A percentile compares a stretch with the other conserved stretches of the same genome.
phyloP scores from a whole-genome alignment of 345 rosid genomes.

The Lepidium didymum region DNA sequence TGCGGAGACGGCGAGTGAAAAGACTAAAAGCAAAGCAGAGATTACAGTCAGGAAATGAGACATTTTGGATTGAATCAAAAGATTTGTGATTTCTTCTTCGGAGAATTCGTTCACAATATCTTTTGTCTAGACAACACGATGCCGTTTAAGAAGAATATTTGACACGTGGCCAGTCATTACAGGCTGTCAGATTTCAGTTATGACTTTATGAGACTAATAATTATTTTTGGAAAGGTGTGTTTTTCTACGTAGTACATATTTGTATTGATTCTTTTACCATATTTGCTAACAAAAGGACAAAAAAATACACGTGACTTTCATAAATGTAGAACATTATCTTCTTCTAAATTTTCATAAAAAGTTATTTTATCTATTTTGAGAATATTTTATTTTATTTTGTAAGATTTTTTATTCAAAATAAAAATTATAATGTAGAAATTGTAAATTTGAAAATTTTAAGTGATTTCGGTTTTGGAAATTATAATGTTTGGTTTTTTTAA shows the following conservation, averaged over 20 bases:
- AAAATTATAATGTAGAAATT: too few species aligned
- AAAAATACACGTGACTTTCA: not conserved
- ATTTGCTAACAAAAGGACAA: not conserved
- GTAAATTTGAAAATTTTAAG: too few species aligned
- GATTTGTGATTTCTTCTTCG: not conserved
- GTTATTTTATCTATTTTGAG: too few species aligned
- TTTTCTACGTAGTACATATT: not conserved
- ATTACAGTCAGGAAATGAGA: not conserved
- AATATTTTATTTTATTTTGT: too few species aligned
- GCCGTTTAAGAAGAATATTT: not conserved
- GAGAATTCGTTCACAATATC: constrained; percentile 1
- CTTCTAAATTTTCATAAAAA: too few species aligned
- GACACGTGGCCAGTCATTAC: not conserved
- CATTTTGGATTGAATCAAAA: not conserved
- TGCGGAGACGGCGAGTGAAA: constrained; percentile 26
- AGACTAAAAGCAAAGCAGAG: constrained; percentile 21
- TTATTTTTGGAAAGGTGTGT: not conserved
- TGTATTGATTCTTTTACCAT: not conserved
- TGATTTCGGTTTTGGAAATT: too few species aligned
- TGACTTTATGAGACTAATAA: not conserved
- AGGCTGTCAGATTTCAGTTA: not conserved
- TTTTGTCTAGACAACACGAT: not conserved
- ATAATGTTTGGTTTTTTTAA: too few species aligned
- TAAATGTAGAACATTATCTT: too few species aligned
- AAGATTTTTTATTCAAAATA: too few species aligned